These are phyloP conservation scores for Solanum habrochaites DNA, from an alignment of 257 asterid genomes.

Conservation along the genomic window DNA sequence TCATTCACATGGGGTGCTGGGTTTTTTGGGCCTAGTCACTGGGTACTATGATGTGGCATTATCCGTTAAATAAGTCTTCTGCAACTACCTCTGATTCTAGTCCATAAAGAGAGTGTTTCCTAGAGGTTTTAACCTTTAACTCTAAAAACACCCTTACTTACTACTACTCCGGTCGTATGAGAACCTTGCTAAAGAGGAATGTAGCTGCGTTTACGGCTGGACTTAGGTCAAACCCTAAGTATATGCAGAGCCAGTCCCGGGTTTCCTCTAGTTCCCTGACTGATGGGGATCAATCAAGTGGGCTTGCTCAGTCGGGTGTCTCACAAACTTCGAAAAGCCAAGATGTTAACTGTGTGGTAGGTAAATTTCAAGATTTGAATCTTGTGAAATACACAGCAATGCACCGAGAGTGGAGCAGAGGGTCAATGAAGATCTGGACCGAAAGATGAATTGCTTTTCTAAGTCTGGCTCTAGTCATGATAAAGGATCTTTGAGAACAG, in stretches of 20 bases:
- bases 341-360: constrained; percentile 48
- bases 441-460: constrained; percentile 76
- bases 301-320: constrained; percentile 28
- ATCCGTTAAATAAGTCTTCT: constrained; percentile 45
- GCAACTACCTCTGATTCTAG: constrained; percentile 49
- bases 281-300: constrained; percentile 30
- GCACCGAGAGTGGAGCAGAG: no score
- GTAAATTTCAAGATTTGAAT: constrained; percentile 72
- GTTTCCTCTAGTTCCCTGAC: constrained; percentile 43
- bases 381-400: constrained; percentile 65
- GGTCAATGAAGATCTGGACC: constrained; percentile 38
- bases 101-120: constrained; percentile 78
- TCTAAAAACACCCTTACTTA: no score
- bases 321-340: constrained; percentile 14
- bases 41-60: no score
- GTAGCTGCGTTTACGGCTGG: constrained; percentile 96
- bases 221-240: constrained; percentile 62
- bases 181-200: constrained; percentile 65
- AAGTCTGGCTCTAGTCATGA: constrained; percentile 65
- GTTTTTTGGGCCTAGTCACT: constrained; percentile 66
- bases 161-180: constrained; percentile 82
- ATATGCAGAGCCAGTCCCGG: constrained; percentile 42
- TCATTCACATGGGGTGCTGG: constrained; percentile 89
- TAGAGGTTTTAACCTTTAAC: constrained; percentile 83
- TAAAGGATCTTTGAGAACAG: constrained; percentile 79